Percentiles rank a stretch among this genome's conserved stretches.
These are phyloP conservation scores for Scopulariopsis brevicaulis DNA, from an alignment of 2,329 filamentous ascomycete species.

Conservation along the genomic window DNA sequence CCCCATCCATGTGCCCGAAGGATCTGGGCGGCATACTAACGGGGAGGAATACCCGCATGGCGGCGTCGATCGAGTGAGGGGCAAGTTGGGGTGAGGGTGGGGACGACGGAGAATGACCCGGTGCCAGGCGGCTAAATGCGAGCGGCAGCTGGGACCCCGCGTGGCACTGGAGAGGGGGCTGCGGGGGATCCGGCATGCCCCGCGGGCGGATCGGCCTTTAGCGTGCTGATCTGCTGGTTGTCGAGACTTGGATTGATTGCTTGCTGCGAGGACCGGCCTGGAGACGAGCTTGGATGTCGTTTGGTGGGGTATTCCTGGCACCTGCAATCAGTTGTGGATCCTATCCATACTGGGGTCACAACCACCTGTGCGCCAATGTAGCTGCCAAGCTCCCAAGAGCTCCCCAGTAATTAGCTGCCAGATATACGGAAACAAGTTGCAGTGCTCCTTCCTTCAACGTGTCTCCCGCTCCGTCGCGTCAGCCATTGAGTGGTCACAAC, in stretches of 20 bases:
- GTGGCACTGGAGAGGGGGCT: neutral
- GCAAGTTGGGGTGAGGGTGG: slow-evolving; percentile 1
- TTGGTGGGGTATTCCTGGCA: no score
- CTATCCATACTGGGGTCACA: neutral
- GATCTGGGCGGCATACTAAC: neutral
- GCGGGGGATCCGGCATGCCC: neutral
- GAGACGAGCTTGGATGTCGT: no score
- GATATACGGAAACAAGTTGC: neutral
- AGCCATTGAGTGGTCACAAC: neutral
- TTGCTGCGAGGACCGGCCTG: no score
- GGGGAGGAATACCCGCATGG: neutral
- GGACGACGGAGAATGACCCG: neutral
- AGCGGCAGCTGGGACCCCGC: neutral
- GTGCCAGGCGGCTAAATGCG: slow-evolving; percentile 2
- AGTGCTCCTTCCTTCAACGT: neutral
- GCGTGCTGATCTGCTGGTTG: no score
- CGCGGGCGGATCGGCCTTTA: no score
- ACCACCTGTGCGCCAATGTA: neutral
- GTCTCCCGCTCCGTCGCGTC: neutral
- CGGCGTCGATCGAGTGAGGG: slow-evolving; percentile 1
- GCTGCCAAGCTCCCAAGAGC: neutral
- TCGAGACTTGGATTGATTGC: no score
- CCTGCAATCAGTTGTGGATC: no score
- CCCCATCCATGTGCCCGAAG: no score
- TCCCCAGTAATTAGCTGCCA: neutral